A percentile compares a stretch with the other conserved stretches of the same genome.
Conservation (phyloP, 495 filamentous ascomycete genomes). For the Xylaria longipes region DNA sequence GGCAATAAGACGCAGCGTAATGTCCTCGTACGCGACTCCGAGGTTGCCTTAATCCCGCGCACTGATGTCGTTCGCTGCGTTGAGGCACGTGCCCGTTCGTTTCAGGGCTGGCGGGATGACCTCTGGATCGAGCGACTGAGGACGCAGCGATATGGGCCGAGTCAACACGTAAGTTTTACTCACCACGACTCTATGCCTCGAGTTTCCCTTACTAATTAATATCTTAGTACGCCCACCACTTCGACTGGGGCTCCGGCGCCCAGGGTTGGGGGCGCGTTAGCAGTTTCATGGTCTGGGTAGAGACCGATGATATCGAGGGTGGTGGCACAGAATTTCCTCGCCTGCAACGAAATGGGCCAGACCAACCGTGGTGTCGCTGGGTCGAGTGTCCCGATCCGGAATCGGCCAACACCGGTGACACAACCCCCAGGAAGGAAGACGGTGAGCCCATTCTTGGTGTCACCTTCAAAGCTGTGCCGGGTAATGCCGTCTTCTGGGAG, state of each 20-base stretch:
- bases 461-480: slow-evolving; percentile 48
- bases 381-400: slow-evolving; percentile 43
- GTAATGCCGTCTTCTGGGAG: slow-evolving; percentile 59
- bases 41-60: slow-evolving; percentile 54
- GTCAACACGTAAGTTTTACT: slow-evolving; percentile 40
- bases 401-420: slow-evolving; percentile 16
- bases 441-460: slow-evolving; percentile 35
- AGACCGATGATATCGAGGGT: slow-evolving; percentile 43
- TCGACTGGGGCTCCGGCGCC: slow-evolving; percentile 51
- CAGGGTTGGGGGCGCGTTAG: slow-evolving; percentile 56
- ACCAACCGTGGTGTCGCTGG: slow-evolving; percentile 51
- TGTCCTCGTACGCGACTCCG: slow-evolving; percentile 50
- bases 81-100: slow-evolving; percentile 46
- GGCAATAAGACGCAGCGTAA: slow-evolving; percentile 42
- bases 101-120: slow-evolving; percentile 56
- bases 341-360: slow-evolving; percentile 34
- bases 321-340: slow-evolving; percentile 55
- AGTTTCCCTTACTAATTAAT: neutral
- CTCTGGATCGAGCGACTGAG: slow-evolving; percentile 54
- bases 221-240: slow-evolving; percentile 47
- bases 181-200: neutral
- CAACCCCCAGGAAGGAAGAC: slow-evolving; percentile 11
- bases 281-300: slow-evolving; percentile 56
- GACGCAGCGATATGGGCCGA: slow-evolving; percentile 48
- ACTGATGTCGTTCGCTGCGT: slow-evolving; percentile 50